A percentile compares a stretch with the other conserved stretches of the same genome.
These are phyloP conservation scores for Boletus coccyginus DNA, from an alignment of 768 basidiomycete species.

Conservation along the genomic window DNA sequence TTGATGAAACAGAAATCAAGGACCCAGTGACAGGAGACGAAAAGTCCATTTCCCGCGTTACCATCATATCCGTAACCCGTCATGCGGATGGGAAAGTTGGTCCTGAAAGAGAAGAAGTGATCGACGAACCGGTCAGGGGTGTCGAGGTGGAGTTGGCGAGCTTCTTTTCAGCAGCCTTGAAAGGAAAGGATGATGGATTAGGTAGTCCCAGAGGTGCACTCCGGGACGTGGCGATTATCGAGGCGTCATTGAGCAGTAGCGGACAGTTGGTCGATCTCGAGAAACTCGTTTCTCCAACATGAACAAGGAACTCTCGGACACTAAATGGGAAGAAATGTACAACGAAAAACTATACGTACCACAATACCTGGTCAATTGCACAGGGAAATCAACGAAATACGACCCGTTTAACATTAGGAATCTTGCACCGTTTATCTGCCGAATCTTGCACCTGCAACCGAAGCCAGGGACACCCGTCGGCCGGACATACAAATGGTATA, in stretches of 20 bases:
- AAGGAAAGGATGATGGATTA: conserved; percentile 48
- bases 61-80: conserved; percentile 34
- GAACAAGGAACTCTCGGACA: not conserved
- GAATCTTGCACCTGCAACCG: not conserved
- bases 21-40: conserved; percentile 25
- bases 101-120: conserved; percentile 41
- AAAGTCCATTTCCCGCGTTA: conserved; percentile 34
- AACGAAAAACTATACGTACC: not conserved
- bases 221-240: conserved; percentile 74
- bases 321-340: not conserved
- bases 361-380: not conserved
- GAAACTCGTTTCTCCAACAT: conserved; percentile 26
- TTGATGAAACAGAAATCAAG: conserved; percentile 32
- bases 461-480: not conserved
- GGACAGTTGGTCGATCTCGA: conserved; percentile 59
- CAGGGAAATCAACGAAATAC: not conserved
- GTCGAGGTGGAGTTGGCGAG: conserved; percentile 54
- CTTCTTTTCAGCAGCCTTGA: conserved; percentile 54
- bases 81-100: conserved; percentile 17
- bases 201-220: conserved; percentile 65
- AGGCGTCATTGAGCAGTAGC: conserved; percentile 69
- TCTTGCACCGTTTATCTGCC: not conserved
- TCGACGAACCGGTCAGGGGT: conserved; percentile 49
- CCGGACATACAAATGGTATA: not conserved
- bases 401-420: not conserved